Evolutionary conservation across 1,284 basidiomycete species (phyloP), one percentile per base, ranked within the genome.

Genomic region (Papiliotrema nemorosa): DNA sequence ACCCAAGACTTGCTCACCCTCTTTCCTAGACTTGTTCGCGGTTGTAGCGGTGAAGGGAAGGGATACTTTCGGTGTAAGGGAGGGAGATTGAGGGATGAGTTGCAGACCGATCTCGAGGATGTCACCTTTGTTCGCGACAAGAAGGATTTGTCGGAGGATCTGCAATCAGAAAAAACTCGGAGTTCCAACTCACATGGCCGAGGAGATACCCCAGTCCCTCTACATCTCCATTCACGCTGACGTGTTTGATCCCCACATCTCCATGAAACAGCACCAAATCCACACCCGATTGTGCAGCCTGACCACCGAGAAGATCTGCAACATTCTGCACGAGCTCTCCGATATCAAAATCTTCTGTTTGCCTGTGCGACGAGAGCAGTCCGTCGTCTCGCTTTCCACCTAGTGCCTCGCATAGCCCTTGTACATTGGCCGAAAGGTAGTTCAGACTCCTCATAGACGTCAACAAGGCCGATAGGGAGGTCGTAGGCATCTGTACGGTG

Each of bases 391-490:
- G 38, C 3, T 41, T 44, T 3, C 39, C 39, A 0, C 35, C 42
- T 5, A 36, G 18, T 3, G 45, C 40, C n/a, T 39, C 38, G 13
- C 25, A 29, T 26, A 44, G 4, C 36, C 48, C 22, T 44, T 47
- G 14, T 58, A 75, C 83, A 68, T 92, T 87, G 13, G 87, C 87
- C 1, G 87, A 87, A 61, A 93, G 82, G 66, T 88, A 93, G 69
- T 92, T 93, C 56, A 94, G 81, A 57, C 86, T 87, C 74, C 89
- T 88, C 87, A 93, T 88, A 26, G 85, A 82, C 3, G 88, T 88
- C 66, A 93, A 82, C 67, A 94, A 80, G 21, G 88, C 87, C n/a
- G 87, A 86, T 69, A 94, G 79, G 53, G 85, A 88, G 2, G 90
- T 82, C 0, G 87, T 87, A 3, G 90, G 90, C 42, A 93, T 80